These are phyloP conservation scores for Kodamaea fungicola DNA, from an alignment of 1,139 yeast species.

Conservation along the genomic window DNA sequence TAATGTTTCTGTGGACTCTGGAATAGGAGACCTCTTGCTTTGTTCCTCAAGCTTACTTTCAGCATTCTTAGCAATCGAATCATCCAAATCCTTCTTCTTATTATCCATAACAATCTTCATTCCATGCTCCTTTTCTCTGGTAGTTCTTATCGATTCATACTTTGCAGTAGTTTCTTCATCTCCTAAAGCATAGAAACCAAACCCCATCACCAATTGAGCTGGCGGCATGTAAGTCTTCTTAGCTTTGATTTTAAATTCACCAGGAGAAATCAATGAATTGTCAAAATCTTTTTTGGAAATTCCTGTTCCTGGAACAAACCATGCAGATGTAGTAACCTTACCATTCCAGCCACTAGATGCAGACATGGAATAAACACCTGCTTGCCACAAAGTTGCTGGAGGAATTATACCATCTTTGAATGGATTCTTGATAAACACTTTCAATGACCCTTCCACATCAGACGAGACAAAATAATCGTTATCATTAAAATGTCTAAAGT, in stretches of 20 bases:
- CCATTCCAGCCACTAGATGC: slow-evolving; percentile 88
- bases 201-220: slow-evolving; percentile 82
- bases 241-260: slow-evolving; percentile 55
- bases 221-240: slow-evolving; percentile 73
- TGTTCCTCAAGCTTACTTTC: slow-evolving; percentile 11
- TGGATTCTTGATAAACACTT: slow-evolving; percentile 80
- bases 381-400: slow-evolving; percentile 73
- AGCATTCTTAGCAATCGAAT: slow-evolving; percentile 7
- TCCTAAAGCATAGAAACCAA: slow-evolving; percentile 75
- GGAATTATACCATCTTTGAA: slow-evolving; percentile 59
- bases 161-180: slow-evolving; percentile 50
- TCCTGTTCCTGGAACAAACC: slow-evolving; percentile 70
- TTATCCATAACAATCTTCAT: slow-evolving; percentile 38
- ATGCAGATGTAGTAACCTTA: slow-evolving; percentile 75
- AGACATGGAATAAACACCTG: slow-evolving; percentile 81
- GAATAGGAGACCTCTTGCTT: slow-evolving; percentile 9
- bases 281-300: slow-evolving; percentile 68
- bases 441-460: slow-evolving; percentile 70
- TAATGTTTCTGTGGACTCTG: slow-evolving; percentile 1
- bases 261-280: slow-evolving; percentile 61
- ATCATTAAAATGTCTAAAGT: slow-evolving; percentile 70
- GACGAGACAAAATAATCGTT: slow-evolving; percentile 73
- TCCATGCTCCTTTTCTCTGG: slow-evolving; percentile 46
- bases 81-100: slow-evolving; percentile 25
- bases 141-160: slow-evolving; percentile 33